phyloP scores from a whole-genome alignment of 495 filamentous ascomycete species.

The Filosporella fistucella region DNA sequence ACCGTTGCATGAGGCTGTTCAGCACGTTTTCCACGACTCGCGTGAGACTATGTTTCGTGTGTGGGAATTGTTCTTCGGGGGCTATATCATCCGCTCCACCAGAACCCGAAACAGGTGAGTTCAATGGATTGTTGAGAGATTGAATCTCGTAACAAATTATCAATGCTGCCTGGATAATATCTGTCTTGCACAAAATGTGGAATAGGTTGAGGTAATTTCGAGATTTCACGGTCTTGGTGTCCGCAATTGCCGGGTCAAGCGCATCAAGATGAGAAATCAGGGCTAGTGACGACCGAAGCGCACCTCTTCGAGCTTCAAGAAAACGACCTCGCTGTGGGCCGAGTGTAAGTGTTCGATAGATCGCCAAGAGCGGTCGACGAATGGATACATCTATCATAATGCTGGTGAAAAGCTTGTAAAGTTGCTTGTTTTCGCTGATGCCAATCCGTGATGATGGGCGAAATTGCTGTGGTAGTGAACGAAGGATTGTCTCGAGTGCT shows the following conservation, averaged over 20 bases:
- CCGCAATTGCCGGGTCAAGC: constrained; percentile 18
- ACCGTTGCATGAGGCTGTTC: constrained; percentile 10
- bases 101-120: background rate
- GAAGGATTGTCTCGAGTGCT: constrained; percentile 9
- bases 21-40: constrained; percentile 20
- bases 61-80: background rate
- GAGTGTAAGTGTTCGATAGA: constrained; percentile 9
- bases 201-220: constrained; percentile 17
- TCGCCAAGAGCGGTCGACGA: constrained; percentile 7
- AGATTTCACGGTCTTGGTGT: constrained; percentile 11
- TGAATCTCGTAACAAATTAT: constrained; percentile 19
- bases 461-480: constrained; percentile 3
- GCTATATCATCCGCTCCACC: background rate
- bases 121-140: constrained; percentile 4
- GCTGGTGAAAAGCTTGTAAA: constrained; percentile 10
- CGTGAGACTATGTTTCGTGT: constrained; percentile 17
- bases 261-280: constrained; percentile 18
- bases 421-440: background rate
- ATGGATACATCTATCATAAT: constrained; percentile 17
- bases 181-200: constrained; percentile 15
- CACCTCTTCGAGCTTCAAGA: constrained; percentile 14
- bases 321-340: background rate
- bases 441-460: background rate
- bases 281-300: constrained; percentile 7
- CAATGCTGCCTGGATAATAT: constrained; percentile 19